phyloP scores from a whole-genome alignment of 1,284 basidiomycete genomes.

The Apiotrichum akiyoshidainum region DNA sequence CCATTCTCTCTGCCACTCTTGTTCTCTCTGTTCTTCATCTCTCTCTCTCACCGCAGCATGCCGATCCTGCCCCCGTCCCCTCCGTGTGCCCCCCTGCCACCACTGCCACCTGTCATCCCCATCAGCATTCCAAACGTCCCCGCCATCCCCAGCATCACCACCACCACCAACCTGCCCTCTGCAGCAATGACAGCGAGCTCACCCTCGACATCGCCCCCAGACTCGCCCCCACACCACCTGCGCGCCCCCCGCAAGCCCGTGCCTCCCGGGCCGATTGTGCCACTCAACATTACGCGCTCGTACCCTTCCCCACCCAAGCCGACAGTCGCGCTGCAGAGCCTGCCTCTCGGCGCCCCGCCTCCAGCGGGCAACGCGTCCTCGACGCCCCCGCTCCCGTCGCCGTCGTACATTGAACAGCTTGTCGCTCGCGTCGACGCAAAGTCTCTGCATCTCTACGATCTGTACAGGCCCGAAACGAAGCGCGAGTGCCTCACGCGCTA shows the following conservation, averaged over 20 bases:
- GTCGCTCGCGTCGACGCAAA: neutral
- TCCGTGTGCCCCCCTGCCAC: neutral
- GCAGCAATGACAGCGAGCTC: neutral
- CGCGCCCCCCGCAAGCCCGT: neutral
- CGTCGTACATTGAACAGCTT: neutral
- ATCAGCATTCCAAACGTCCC: neutral
- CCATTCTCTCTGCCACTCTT: too few species aligned
- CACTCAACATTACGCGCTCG: neutral
- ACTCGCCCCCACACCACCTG: neutral
- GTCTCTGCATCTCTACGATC: neutral
- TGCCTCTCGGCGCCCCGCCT: too few species aligned
- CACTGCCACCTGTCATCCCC: neutral
- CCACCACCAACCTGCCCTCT: neutral
- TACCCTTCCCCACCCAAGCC: neutral
- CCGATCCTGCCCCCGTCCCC: neutral
- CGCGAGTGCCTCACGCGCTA: slow-evolving; percentile 9
- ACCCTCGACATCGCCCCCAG: neutral
- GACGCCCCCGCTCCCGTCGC: neutral
- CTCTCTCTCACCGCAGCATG: too few species aligned
- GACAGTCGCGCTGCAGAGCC: neutral
- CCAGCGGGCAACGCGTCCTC: too few species aligned
- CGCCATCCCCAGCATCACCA: neutral
- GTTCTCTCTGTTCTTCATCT: too few species aligned
- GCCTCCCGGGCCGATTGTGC: neutral
- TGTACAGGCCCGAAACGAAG: slow-evolving; percentile 1